A percentile compares a stretch with the other conserved stretches of the same genome.
Conservation (phyloP, 148 eudicot species). For the Camellia granthamiana region DNA sequence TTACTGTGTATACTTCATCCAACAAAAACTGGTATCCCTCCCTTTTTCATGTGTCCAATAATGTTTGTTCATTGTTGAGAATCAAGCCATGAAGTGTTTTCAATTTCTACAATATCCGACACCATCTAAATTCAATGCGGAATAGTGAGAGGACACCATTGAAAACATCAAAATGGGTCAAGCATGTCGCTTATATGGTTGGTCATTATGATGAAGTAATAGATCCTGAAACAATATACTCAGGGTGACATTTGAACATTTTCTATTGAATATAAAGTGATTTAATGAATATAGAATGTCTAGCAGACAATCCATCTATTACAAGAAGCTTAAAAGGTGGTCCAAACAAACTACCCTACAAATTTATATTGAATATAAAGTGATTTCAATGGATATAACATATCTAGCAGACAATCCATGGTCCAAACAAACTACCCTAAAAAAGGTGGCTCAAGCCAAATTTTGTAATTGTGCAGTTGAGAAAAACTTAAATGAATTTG, state of each 20-base stretch:
- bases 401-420: neutral
- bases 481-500: neutral
- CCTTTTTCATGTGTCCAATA: neutral
- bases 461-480: neutral
- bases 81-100: neutral
- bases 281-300: neutral
- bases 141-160: neutral
- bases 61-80: conserved; percentile 5
- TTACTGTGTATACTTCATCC: neutral
- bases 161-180: neutral
- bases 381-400: neutral
- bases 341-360: neutral
- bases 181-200: neutral
- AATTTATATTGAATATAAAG: neutral
- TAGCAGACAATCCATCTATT: neutral
- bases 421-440: neutral
- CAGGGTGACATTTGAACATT: neutral
- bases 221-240: neutral
- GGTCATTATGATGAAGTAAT: neutral
- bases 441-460: neutral
- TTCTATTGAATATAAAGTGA: neutral
- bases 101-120: neutral
- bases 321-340: neutral
- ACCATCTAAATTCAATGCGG: neutral
- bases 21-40: neutral